Base-by-base conservation (phyloP, 2,329 filamentous ascomycete species). In the Pseudocercospora macadamiae region DNA sequence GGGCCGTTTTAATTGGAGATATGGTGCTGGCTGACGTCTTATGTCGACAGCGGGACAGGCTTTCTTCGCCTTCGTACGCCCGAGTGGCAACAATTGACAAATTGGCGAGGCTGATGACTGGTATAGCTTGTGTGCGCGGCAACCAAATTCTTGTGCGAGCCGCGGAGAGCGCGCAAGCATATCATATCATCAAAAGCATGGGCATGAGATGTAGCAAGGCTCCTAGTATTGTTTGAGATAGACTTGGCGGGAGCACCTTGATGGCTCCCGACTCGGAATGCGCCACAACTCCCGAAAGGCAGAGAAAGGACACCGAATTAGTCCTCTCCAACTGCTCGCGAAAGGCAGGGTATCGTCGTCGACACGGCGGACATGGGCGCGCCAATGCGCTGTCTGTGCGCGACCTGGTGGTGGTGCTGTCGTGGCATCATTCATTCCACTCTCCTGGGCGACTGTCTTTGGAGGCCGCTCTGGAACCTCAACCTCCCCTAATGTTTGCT, bases 401-500 rank as follows among this genome's bases (percentile, higher is more conserved):
- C 21, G 36, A n/a, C n/a, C 7, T 37, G 39, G 19, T 32, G 23
- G 6, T 28, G n/a, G n/a, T 49, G 45, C n/a, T 21, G 45, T 49
- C 25, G 45, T 49, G 45, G 45, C 45, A 32, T 28, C 42, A 10
- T n/a, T n/a, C n/a, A n/a, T n/a, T n/a, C n/a, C n/a, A n/a, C n/a
- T n/a, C n/a, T n/a, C n/a, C n/a, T n/a, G n/a, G n/a, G n/a, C n/a
- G n/a, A n/a, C n/a, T n/a, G n/a, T n/a, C n/a, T n/a, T n/a, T 19
- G 23, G 12, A 3, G 26, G 5, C 23, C 23, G n/a, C 8, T 18
- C 8, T 6, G 45, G 10, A 8, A 28, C 23, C 2, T 10, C 45
- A 9, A 45, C 42, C 42, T n/a, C n/a, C n/a, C n/a, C n/a, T n/a
- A 21, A 49, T 49, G 45, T 49, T 28, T 49, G 45, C 45, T 49